Evolutionary conservation across 257 asterid genomes (phyloP), one percentile per base, ranked within the genome.

Genomic region (Solanum infundibuliforme): DNA sequence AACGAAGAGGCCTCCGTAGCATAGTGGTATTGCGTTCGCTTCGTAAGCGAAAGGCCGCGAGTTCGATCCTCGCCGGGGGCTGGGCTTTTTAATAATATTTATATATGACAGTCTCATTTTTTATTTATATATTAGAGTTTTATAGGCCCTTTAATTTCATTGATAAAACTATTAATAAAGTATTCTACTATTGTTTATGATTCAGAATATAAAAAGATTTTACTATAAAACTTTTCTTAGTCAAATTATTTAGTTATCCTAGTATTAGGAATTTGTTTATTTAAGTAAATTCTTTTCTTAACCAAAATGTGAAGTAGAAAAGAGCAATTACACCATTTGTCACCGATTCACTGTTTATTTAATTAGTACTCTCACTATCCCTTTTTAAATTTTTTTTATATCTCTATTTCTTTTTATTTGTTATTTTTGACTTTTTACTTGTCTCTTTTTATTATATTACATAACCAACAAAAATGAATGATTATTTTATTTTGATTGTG

Each of bases 11-110:
- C 94, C 91, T 96, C 93, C 93, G 96, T 96, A 94, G 99, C 98
- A 95, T 95, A 96, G 98, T 95, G 98, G 99, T 95, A 95, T 92
- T 96, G 99, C 98, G 98, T 96, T 96, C 98, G 95, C 99, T 96
- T 96, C 98, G 98, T 95, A 95, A 95, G 99, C 93, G 97, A 95
- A 96, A 95, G 98, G 99, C 91, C 99, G 98, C 91, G 98, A 94
- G 99, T 96, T 96, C 99, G 98, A 96, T 95, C 96, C 99, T 95
- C 98, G 91, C 98, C 96, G 92, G 93, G 96, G 97, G 98, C 98
- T 94, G 48, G 5, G 48, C 6, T 20, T 55, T 55, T 55, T 7
- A 7, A 55, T 55, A 18, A 52, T 16, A 16, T 52, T 16, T 52
- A 52, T 52, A 52, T 46, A 46, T 5, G 18, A 43, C 52, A 12